Conservation (phyloP, 495 filamentous ascomycete genomes). For the Penicillium cinerascens region DNA sequence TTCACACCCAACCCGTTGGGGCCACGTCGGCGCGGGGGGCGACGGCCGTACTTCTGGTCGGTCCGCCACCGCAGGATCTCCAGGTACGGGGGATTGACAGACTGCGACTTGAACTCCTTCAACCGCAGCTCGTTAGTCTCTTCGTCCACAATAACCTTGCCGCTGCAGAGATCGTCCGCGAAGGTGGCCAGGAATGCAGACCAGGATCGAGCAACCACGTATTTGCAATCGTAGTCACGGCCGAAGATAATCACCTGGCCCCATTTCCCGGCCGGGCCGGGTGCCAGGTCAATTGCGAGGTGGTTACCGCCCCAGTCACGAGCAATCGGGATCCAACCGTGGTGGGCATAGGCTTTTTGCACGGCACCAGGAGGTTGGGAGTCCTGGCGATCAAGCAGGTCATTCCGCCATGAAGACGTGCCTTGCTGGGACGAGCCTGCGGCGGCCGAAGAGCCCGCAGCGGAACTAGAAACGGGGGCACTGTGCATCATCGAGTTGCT, state of each 20-base stretch:
- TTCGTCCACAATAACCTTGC: constrained; percentile 86
- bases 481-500: constrained; percentile 51
- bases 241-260: constrained; percentile 96
- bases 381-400: constrained; percentile 79
- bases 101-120: constrained; percentile 80
- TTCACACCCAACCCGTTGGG: constrained; percentile 42
- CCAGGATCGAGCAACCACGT: constrained; percentile 93
- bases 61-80: constrained; percentile 91
- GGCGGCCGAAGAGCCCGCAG: constrained; percentile 60
- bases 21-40: constrained; percentile 39
- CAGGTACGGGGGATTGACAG: constrained; percentile 89
- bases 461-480: constrained; percentile 58
- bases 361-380: constrained; percentile 82
- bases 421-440: constrained; percentile 44
- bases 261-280: constrained; percentile 87
- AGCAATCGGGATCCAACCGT: constrained; percentile 92
- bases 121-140: constrained; percentile 89
- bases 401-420: constrained; percentile 68
- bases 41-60: constrained; percentile 88
- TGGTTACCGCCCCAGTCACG: constrained; percentile 99
- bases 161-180: constrained; percentile 83
- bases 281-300: constrained; percentile 89
- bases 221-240: constrained; percentile 97
- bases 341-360: constrained; percentile 91
- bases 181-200: constrained; percentile 78